Evolutionary conservation across 2,329 filamentous ascomycete species (phyloP), one percentile per base, ranked within the genome.

Genomic region (Torrubiellomyces zombiae): DNA sequence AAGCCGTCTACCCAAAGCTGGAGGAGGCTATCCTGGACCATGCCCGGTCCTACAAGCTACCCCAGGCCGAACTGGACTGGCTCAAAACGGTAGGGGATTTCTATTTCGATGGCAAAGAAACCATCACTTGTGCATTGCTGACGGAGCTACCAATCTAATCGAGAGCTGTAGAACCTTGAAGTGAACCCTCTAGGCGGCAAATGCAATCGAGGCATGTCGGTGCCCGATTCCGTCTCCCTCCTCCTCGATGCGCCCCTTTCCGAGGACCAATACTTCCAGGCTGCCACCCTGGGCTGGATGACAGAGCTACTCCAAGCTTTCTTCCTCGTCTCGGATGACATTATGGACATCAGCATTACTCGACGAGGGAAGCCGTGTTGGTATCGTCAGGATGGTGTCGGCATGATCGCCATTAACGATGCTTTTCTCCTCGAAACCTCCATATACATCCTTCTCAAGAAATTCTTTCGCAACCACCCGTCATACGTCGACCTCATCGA

Each of bases 131-230:
- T n/a, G n/a, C n/a, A n/a, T n/a, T n/a, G 16, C 26, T 21, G 14
- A 25, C 22, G 18, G 10, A 13, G 10, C 14, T 17, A 7, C 15
- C n/a, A n/a, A n/a, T n/a, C n/a, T n/a, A n/a, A n/a, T n/a, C n/a
- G n/a, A n/a, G n/a, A 10, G 17, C 18, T 8, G 16, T 23, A 94
- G 82, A 76, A 67, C 33, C 67, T 95, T 43, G 68, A 85, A 47
- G 66, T 71, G 58, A 98, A 98, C 58, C 72, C 81, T 6, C 60
- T 89, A 27, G 89, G 89, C 40, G 89, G 89, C 48, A 98, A 98
- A 65, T 93, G 85, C 63, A 98, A 98, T 61, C 82, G 89, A 46
- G 89, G 89, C 58, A 91, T 98, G 71, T 95, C 85, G 23, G 86
- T 95, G 32, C 77, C 89, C 38, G 89, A 98, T 58, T 89, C 83